phyloP scores from a whole-genome alignment of 139 green algal species.

The Chlamydomonas incerta region DNA sequence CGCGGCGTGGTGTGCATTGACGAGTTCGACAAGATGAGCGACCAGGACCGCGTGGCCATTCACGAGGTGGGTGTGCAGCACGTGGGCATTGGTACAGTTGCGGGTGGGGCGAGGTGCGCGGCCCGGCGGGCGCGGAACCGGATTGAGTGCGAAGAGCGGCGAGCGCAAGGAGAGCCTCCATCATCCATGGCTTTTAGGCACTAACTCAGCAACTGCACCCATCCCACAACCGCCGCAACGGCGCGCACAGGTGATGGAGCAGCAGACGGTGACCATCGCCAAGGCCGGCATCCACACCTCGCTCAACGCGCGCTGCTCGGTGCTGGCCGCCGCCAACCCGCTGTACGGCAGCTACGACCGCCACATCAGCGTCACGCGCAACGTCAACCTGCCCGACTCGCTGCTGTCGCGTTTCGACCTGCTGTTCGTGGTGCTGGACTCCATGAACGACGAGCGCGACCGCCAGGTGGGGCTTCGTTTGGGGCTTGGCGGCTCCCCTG shows the following conservation, averaged over 20 bases:
- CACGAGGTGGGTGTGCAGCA: constrained; percentile 95
- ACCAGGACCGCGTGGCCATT: constrained; percentile 96
- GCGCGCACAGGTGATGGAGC: constrained; percentile 94
- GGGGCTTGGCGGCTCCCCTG: too few species aligned
- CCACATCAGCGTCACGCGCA: constrained; percentile 84
- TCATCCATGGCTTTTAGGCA: not conserved
- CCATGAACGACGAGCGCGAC: constrained; percentile 85
- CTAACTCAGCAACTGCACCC: not conserved
- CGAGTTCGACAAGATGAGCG: constrained; percentile 99
- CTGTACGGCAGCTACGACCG: constrained; percentile 80
- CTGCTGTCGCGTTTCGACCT: constrained; percentile 98
- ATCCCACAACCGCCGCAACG: not conserved
- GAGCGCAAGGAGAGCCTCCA: too few species aligned
- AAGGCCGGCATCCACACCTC: constrained; percentile 98
- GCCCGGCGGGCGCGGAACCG: too few species aligned
- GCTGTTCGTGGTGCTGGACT: constrained; percentile 97
- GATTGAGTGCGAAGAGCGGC: too few species aligned
- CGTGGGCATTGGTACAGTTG: too few species aligned
- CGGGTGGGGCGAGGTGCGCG: too few species aligned
- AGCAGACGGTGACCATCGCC: constrained; percentile 98
- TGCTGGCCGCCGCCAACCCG: constrained; percentile 92
- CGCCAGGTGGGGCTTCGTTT: constrained; percentile 49
- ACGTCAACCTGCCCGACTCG: constrained; percentile 98
- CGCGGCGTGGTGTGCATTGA: constrained; percentile 98
- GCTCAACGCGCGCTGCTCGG: constrained; percentile 96